Evolutionary conservation across 768 basidiomycete species (phyloP).

Genomic region (Fomitopsis serialis): DNA sequence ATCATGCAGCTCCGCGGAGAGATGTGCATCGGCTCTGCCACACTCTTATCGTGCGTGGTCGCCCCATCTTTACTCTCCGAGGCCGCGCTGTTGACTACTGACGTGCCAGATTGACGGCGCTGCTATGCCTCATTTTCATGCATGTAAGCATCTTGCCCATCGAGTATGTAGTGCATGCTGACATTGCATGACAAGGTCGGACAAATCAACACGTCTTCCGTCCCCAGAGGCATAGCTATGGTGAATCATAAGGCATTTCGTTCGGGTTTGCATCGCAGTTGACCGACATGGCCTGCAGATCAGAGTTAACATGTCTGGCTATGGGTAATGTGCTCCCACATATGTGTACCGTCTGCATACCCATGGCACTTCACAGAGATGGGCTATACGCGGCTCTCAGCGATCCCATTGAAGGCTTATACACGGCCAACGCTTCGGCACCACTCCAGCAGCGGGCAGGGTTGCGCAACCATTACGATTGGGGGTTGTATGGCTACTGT

Average conservation of each 20-base stretch:
- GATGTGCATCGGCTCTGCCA: constrained; percentile 67
- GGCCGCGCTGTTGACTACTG: background rate
- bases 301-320: constrained; percentile 63
- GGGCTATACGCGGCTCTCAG: constrained; percentile 43
- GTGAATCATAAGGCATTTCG: constrained; percentile 34
- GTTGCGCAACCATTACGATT: constrained; percentile 66
- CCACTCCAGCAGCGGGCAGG: constrained; percentile 54
- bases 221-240: constrained; percentile 71
- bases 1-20: constrained; percentile 57
- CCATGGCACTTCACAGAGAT: constrained; percentile 30
- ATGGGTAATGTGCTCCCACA: constrained; percentile 46
- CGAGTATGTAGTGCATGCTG: constrained; percentile 7
- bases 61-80: background rate
- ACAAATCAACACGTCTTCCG: constrained; percentile 73
- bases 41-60: constrained; percentile 62
- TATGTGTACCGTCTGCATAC: background rate
- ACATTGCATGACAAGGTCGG: constrained; percentile 51
- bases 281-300: constrained; percentile 37
- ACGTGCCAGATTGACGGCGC: constrained; percentile 36
- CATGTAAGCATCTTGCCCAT: constrained; percentile 48
- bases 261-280: constrained; percentile 6
- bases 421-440: constrained; percentile 58
- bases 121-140: constrained; percentile 69
- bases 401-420: constrained; percentile 59
- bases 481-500: constrained; percentile 80